phyloP scores from a whole-genome alignment of 2,329 filamentous ascomycete species.

The Neoascochyta sp. region DNA sequence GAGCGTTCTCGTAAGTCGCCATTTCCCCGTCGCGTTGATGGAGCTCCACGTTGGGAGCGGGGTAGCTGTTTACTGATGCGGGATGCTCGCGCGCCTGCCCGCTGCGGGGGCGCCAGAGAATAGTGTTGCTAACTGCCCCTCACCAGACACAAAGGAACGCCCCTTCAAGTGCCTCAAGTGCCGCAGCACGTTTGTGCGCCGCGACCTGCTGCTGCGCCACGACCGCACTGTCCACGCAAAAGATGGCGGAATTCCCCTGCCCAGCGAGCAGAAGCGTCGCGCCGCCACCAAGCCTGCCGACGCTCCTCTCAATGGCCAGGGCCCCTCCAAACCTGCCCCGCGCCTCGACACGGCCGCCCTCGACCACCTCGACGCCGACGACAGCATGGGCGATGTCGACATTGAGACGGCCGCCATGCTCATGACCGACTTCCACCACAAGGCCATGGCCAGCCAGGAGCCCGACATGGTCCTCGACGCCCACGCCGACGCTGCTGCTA shows the following conservation, averaged over 20 bases:
- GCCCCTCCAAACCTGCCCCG: slow-evolving; percentile 71
- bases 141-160: slow-evolving; percentile 90
- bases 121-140: slow-evolving; percentile 35
- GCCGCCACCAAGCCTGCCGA: slow-evolving; percentile 63
- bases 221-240: slow-evolving; percentile 98
- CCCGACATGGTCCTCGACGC: slow-evolving; percentile 51
- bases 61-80: slow-evolving; percentile 35
- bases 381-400: slow-evolving; percentile 92
- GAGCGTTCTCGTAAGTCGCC: slow-evolving; percentile 89
- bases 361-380: slow-evolving; percentile 89
- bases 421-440: slow-evolving; percentile 96
- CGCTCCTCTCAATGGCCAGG: slow-evolving; percentile 51
- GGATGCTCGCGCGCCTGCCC: slow-evolving; percentile 28
- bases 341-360: slow-evolving; percentile 78
- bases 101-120: slow-evolving; percentile 32
- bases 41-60: slow-evolving; percentile 21
- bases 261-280: slow-evolving; percentile 89
- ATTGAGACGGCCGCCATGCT: slow-evolving; percentile 98
- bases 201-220: slow-evolving; percentile 92
- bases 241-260: slow-evolving; percentile 88
- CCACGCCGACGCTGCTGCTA: no score
- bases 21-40: slow-evolving; percentile 14
- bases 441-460: slow-evolving; percentile 74
- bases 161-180: slow-evolving; percentile 99
- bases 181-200: slow-evolving; percentile 94